These are phyloP conservation scores for Penicillium glabrum DNA, from an alignment of 2,329 filamentous ascomycete genomes.

Conservation along the genomic window DNA sequence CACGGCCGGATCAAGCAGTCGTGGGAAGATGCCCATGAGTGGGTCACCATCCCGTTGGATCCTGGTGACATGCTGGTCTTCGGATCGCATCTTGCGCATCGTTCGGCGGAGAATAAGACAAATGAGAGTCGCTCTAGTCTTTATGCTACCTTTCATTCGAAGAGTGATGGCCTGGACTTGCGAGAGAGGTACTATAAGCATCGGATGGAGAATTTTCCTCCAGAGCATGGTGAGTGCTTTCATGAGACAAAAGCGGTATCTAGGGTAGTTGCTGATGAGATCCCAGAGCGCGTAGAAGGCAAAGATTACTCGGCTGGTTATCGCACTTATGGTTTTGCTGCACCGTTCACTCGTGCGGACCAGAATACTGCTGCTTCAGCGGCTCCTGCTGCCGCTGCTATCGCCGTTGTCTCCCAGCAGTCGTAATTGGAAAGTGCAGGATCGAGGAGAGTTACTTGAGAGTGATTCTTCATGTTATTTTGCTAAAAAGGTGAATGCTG, in stretches of 20 bases:
- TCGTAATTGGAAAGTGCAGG: neutral
- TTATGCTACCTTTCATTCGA: slow-evolving; percentile 29
- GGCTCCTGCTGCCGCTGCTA: neutral
- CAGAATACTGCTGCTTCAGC: neutral
- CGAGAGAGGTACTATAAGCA: slow-evolving; percentile 26
- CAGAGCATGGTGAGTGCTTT: slow-evolving; percentile 24
- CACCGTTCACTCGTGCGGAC: slow-evolving; percentile 18
- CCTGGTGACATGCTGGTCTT: slow-evolving; percentile 34
- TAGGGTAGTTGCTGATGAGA: neutral
- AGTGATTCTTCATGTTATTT: neutral
- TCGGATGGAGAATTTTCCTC: slow-evolving; percentile 24
- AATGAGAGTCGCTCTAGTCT: slow-evolving; percentile 23
- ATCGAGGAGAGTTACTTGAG: neutral
- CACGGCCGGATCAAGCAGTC: slow-evolving; percentile 30
- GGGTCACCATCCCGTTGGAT: slow-evolving; percentile 31
- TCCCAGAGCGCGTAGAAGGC: slow-evolving; percentile 20
- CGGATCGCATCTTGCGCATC: slow-evolving; percentile 35
- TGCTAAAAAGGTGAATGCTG: no score
- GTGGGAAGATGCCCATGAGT: slow-evolving; percentile 33
- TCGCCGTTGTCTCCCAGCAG: neutral
- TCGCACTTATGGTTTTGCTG: slow-evolving; percentile 25
- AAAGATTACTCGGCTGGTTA: slow-evolving; percentile 24
- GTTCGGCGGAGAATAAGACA: slow-evolving; percentile 30
- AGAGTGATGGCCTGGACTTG: slow-evolving; percentile 19
- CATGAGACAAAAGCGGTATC: neutral